Percentiles rank a stretch among this genome's conserved stretches.
These are phyloP conservation scores for Zygotorulaspora florentina DNA, from an alignment of 805 yeast genomes.

Conservation along the genomic window DNA sequence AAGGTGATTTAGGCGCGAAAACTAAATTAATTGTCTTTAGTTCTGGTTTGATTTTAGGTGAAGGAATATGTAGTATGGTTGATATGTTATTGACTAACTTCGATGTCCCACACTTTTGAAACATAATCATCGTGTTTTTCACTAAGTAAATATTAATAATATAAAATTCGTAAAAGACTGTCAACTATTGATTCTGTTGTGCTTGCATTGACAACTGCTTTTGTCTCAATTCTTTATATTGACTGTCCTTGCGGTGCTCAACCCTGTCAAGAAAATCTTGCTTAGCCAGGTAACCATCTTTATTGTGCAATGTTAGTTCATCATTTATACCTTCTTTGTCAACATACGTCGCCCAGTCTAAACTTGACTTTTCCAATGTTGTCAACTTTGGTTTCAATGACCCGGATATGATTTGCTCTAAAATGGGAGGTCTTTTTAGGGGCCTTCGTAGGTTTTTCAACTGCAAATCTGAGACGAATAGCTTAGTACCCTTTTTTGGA, in stretches of 20 bases:
- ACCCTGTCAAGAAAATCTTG: constrained; percentile 85
- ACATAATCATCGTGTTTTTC: background rate
- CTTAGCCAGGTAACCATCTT: constrained; percentile 85
- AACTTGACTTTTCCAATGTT: constrained; percentile 84
- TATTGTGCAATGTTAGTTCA: constrained; percentile 74
- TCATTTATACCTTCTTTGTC: constrained; percentile 81
- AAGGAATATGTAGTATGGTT: constrained; percentile 80
- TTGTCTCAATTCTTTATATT: constrained; percentile 38
- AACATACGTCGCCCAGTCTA: constrained; percentile 94
- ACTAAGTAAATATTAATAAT: background rate
- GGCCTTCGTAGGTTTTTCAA: constrained; percentile 45
- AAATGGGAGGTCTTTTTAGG: constrained; percentile 66
- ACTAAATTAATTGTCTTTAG: constrained; percentile 82
- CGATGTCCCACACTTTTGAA: constrained; percentile 53
- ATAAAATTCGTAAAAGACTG: constrained; percentile 1
- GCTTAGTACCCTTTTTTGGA: background rate
- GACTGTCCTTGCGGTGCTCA: constrained; percentile 42
- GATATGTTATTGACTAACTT: constrained; percentile 74
- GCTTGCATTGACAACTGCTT: constrained; percentile 33
- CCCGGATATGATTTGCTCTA: constrained; percentile 69
- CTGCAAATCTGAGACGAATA: background rate
- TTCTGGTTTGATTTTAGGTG: constrained; percentile 90
- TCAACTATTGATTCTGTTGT: constrained; percentile 12
- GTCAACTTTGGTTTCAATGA: constrained; percentile 75
- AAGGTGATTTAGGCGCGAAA: constrained; percentile 43